Conservation (phyloP, 2,329 filamentous ascomycete species). For the Hortaea werneckii region DNA sequence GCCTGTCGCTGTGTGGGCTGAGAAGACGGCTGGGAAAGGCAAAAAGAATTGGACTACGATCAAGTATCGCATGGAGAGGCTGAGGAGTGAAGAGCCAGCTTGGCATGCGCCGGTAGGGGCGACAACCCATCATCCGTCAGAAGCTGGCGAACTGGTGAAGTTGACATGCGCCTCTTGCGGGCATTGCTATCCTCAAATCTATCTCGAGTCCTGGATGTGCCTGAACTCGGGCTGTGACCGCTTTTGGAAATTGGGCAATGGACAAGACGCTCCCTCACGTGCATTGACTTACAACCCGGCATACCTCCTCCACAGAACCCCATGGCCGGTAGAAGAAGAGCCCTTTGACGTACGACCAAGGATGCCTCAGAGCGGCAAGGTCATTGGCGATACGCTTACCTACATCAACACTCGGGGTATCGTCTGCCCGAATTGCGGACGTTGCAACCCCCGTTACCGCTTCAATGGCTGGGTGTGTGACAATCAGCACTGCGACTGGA, state of each 20-base stretch:
- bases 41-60: slow-evolving; percentile 29
- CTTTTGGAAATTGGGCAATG: slow-evolving; percentile 44
- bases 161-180: slow-evolving; percentile 21
- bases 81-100: slow-evolving; percentile 48
- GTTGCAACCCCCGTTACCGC: slow-evolving; percentile 49
- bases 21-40: slow-evolving; percentile 37
- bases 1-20: slow-evolving; percentile 58
- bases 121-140: not conserved
- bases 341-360: slow-evolving; percentile 33
- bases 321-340: slow-evolving; percentile 30
- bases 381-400: slow-evolving; percentile 39
- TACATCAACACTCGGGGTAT: slow-evolving; percentile 50
- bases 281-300: slow-evolving; percentile 42
- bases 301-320: slow-evolving; percentile 48
- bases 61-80: slow-evolving; percentile 57
- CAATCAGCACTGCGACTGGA: slow-evolving; percentile 39
- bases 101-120: slow-evolving; percentile 18
- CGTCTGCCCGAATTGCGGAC: slow-evolving; percentile 53
- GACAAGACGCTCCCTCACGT: slow-evolving; percentile 17
- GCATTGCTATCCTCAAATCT: slow-evolving; percentile 27
- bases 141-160: not conserved
- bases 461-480: slow-evolving; percentile 57
- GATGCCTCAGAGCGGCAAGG: slow-evolving; percentile 28
- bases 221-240: slow-evolving; percentile 40
- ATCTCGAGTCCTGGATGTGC: slow-evolving; percentile 48